phyloP scores from a whole-genome alignment of 345 rosid species.

The Carallia pectinifolia region DNA sequence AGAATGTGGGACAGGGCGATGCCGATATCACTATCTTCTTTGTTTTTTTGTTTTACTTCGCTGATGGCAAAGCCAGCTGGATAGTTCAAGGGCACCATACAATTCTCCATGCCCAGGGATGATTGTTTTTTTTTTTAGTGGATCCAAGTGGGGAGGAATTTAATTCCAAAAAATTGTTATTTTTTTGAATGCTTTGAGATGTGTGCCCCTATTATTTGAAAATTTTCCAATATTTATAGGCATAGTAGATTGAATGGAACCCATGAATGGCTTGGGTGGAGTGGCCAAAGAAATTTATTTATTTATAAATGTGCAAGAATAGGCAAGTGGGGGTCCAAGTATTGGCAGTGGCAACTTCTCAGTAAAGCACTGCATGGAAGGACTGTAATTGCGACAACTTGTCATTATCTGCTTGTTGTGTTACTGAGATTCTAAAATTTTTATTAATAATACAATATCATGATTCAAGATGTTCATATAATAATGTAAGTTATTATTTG shows the following conservation, averaged over 20 bases:
- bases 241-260: neutral
- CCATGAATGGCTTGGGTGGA: neutral
- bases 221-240: neutral
- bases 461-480: too few relatives aligned
- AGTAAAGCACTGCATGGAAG: neutral
- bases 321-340: constrained; percentile 2
- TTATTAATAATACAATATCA: too few relatives aligned
- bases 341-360: neutral
- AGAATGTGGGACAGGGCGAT: neutral
- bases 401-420: neutral
- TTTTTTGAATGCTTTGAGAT: neutral
- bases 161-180: constrained; percentile 8
- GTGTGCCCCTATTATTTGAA: constrained; percentile 8
- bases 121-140: neutral
- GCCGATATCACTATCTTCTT: constrained; percentile 9
- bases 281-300: neutral
- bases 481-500: too few relatives aligned
- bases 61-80: constrained; percentile 35
- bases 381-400: neutral
- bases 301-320: neutral
- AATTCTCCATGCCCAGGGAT: neutral
- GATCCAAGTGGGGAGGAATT: constrained; percentile 9
- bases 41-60: constrained; percentile 20
- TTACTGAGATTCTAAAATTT: neutral
- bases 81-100: constrained; percentile 10